These are phyloP conservation scores for Phytophthora syringae DNA, from an alignment of 352 stramenopile species.

Conservation along the genomic window DNA sequence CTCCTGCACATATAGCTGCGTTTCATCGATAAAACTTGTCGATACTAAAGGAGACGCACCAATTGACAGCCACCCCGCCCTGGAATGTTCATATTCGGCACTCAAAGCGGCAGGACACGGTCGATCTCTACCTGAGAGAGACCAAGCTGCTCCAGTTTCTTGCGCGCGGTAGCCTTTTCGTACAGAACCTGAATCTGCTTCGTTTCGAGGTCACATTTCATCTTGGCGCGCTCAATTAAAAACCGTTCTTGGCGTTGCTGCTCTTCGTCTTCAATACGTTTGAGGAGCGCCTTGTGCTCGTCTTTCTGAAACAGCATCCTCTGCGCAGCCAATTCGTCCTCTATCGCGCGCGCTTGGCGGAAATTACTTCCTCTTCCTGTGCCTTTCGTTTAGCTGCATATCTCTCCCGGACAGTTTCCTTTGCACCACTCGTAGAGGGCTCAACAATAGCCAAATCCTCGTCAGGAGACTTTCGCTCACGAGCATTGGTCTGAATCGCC, in stretches of 20 bases:
- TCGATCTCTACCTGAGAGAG: constrained; percentile 48
- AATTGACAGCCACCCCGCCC: background rate
- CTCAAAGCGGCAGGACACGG: constrained; percentile 46
- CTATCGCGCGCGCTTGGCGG: constrained; percentile 18
- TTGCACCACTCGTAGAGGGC: background rate
- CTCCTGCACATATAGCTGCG: background rate
- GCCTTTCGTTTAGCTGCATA: constrained; percentile 21
- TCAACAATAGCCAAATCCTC: background rate
- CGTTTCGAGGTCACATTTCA: constrained; percentile 36
- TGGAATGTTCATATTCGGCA: background rate
- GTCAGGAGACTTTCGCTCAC: background rate
- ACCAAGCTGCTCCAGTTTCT: constrained; percentile 55
- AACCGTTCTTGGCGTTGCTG: constrained; percentile 36
- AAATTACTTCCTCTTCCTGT: constrained; percentile 8
- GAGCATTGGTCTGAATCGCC: background rate
- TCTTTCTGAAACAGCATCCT: constrained; percentile 16
- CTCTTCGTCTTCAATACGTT: constrained; percentile 37
- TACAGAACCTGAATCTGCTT: constrained; percentile 51
- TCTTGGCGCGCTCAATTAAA: constrained; percentile 32
- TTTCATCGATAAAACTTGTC: background rate
- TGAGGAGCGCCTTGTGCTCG: constrained; percentile 33
- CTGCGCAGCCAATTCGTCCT: constrained; percentile 11
- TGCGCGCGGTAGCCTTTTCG: constrained; percentile 52
- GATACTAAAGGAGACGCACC: background rate
- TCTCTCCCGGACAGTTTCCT: background rate